Evolutionary conservation across 768 basidiomycete species (phyloP).

Genomic region (Chlorophyllum brunneum): DNA sequence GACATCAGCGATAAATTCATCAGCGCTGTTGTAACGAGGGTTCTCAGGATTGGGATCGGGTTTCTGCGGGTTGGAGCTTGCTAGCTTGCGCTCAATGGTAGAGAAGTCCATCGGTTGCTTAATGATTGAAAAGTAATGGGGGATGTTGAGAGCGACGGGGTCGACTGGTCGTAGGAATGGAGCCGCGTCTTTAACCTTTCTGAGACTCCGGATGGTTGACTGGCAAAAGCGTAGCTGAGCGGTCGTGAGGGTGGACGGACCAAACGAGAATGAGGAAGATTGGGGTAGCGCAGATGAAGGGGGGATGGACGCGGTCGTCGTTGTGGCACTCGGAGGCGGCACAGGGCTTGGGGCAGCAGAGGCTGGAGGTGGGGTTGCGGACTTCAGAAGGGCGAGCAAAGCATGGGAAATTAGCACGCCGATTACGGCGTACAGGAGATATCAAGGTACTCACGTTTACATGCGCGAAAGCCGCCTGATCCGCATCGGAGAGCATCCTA

Average conservation of each 20-base stretch:
- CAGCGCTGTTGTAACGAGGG: conserved; percentile 72
- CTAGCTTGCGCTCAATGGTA: conserved; percentile 87
- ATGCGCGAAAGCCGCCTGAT: conserved; percentile 69
- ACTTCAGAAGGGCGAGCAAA: conserved; percentile 46
- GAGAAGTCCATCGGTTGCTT: conserved; percentile 92
- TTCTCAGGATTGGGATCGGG: conserved; percentile 66
- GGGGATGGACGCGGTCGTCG: conserved; percentile 14
- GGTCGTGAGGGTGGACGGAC: conserved; percentile 47
- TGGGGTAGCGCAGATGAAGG: conserved; percentile 18
- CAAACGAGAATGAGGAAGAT: conserved; percentile 13
- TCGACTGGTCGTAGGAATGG: conserved; percentile 91
- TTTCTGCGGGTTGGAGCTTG: conserved; percentile 73
- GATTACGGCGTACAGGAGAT: conserved; percentile 43
- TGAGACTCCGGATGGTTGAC: conserved; percentile 75
- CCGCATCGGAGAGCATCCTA: conserved; percentile 71
- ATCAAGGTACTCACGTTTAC: conserved; percentile 43
- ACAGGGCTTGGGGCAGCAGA: conserved; percentile 42
- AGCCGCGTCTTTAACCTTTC: conserved; percentile 78
- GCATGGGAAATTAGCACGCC: conserved; percentile 49
- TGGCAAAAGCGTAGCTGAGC: conserved; percentile 79
- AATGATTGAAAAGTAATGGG: conserved; percentile 85
- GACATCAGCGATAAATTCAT: conserved; percentile 84
- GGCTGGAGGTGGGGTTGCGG: conserved; percentile 69
- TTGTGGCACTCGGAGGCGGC: conserved; percentile 22
- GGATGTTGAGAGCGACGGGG: conserved; percentile 74